Evolutionary conservation across 345 rosid genomes (phyloP).

Genomic region (Gynandropsis gynandra): DNA sequence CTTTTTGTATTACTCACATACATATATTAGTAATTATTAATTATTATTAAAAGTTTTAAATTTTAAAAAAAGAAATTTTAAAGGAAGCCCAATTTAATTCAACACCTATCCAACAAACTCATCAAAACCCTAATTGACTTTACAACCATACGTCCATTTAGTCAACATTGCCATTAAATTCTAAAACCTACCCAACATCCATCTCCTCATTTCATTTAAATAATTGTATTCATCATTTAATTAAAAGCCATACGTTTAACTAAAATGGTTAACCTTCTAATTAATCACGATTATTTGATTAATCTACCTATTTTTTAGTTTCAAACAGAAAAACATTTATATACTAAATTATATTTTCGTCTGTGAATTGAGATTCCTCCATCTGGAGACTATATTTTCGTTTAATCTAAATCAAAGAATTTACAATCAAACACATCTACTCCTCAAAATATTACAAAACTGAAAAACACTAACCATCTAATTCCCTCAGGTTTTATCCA

Average conservation of each 20-base stretch:
- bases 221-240: no score
- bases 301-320: no score
- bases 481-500: slow-evolving; percentile 9
- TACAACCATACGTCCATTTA: neutral
- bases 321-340: no score
- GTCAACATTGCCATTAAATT: slow-evolving; percentile 27
- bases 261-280: no score
- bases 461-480: slow-evolving; percentile 4
- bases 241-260: no score
- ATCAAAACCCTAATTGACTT: slow-evolving; percentile 27
- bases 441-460: slow-evolving; percentile 7
- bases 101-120: slow-evolving; percentile 22
- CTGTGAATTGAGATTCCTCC: no score
- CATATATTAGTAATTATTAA: no score
- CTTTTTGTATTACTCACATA: no score
- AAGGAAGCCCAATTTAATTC: slow-evolving; percentile 12
- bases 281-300: no score
- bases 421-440: slow-evolving; percentile 23
- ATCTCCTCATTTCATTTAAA: slow-evolving; percentile 16
- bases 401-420: slow-evolving; percentile 5
- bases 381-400: no score
- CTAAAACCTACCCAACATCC: slow-evolving; percentile 16
- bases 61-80: neutral
- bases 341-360: no score
- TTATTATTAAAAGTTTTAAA: no score